Evolutionary conservation across 805 yeast species (phyloP).

Genomic region (Wickerhamomyces ciferrii): DNA sequence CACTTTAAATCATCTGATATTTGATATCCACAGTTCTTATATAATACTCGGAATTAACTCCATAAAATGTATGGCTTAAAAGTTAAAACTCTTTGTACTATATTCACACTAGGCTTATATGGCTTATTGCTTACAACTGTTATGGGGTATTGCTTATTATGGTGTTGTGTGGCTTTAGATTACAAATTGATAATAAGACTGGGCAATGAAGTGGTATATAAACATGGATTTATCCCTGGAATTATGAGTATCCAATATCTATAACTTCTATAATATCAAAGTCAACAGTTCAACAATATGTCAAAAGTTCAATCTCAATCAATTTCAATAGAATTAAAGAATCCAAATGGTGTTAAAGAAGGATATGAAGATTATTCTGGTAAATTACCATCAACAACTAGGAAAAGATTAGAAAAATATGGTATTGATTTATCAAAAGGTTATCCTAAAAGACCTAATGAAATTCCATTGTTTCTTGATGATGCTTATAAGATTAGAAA

Average conservation of each 20-base stretch:
- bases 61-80: neutral
- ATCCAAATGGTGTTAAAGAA: neutral
- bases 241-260: too few relatives aligned
- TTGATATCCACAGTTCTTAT: neutral
- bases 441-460: slow-evolving; percentile 21
- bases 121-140: too few relatives aligned
- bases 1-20: too few relatives aligned
- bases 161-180: neutral
- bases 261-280: too few relatives aligned
- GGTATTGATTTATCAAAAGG: slow-evolving; percentile 33
- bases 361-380: neutral
- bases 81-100: too few relatives aligned
- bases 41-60: neutral
- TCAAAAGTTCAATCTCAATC: neutral
- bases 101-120: too few relatives aligned
- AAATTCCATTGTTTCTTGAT: slow-evolving; percentile 32
- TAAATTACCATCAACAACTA: slow-evolving; percentile 5
- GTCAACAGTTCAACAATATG: too few relatives aligned
- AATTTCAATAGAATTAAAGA: neutral
- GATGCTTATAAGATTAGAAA: slow-evolving; percentile 31
- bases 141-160: too few relatives aligned
- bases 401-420: slow-evolving; percentile 23
- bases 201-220: neutral
- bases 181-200: neutral
- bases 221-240: neutral